Percentiles rank a stretch among this genome's conserved stretches.
phyloP scores from a whole-genome alignment of 805 yeast species.

The Candida sithepensis region DNA sequence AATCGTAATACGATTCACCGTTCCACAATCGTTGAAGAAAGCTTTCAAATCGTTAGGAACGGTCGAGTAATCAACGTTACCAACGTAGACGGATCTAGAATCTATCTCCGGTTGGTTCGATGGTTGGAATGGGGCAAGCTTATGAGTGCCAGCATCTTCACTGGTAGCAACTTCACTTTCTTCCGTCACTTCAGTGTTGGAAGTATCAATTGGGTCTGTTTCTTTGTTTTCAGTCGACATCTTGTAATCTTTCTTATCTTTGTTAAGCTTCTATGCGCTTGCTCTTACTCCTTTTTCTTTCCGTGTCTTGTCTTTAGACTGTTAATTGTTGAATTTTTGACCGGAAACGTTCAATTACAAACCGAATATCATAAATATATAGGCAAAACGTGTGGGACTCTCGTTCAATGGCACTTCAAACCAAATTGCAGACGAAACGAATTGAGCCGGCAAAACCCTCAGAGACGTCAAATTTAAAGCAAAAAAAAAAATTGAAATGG shows the following conservation, averaged over 20 bases:
- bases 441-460: no score
- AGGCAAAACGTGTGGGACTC: no score
- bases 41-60: conserved; percentile 75
- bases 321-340: neutral
- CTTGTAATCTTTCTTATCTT: neutral
- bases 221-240: conserved; percentile 5
- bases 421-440: no score
- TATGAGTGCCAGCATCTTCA: conserved; percentile 2
- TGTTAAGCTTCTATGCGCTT: neutral
- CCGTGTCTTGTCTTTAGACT: neutral
- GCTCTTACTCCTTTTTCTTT: neutral
- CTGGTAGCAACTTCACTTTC: neutral
- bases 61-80: conserved; percentile 77
- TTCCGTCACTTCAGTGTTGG: neutral
- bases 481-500: no score
- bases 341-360: neutral
- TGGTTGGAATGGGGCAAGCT: conserved; percentile 32
- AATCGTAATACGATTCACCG: conserved; percentile 76
- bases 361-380: neutral
- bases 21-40: conserved; percentile 65
- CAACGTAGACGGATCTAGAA: conserved; percentile 72
- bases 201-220: neutral
- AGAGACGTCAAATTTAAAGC: no score
- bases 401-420: no score
- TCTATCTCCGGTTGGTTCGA: conserved; percentile 53